Base-by-base conservation (phyloP, 2,329 filamentous ascomycete species). In the Fusarium sp. region DNA sequence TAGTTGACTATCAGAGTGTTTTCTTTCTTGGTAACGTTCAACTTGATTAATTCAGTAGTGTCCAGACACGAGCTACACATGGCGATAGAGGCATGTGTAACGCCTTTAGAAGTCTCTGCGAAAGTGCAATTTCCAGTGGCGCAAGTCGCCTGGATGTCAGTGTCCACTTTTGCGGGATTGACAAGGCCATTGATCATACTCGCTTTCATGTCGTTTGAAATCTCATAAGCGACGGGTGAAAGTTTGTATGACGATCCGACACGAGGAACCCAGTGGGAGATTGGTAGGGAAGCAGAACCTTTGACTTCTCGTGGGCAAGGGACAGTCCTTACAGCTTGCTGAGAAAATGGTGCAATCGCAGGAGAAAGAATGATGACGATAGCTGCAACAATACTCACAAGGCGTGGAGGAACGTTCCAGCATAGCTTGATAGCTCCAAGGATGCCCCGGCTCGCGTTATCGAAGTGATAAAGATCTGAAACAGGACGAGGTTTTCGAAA, bases 71-170 rank as follows among this genome's bases (percentile, higher is more conserved):
- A n/a, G 18, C 56, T 61, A 3, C 58, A 61, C 38, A 61, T 61
- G 11, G 37, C 58, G 3, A 61, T 9, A 1, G 56, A 61, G 7
- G 58, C 36, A 9, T 61, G 58, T 0, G 56, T 60, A 8, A 61
- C 23, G 1, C 58, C 58, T 23, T 44, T 20, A 0, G 58, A 61
- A 1, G 18, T 52, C 2, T 30, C 18, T 3, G 28, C 3, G 9
- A 61, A 61, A 2, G 58, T 61, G 15, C 58, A 61, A 18, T 61
- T 61, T 8, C 58, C 58, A 12, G 44, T 61, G 1, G 58, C 15
- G 4, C 58, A 61, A 1, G 37, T 44, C 1, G 18, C 13, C 8
- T 30, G 15, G 18, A 61, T n/a, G 4, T 6, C 26, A 1, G 4
- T 11, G 6, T 61, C 55, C 23, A 23, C 23, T 42, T 52, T 44